Base-by-base conservation (phyloP, 129 eudicot species). In the carrot (Daucus carota) region DNA sequence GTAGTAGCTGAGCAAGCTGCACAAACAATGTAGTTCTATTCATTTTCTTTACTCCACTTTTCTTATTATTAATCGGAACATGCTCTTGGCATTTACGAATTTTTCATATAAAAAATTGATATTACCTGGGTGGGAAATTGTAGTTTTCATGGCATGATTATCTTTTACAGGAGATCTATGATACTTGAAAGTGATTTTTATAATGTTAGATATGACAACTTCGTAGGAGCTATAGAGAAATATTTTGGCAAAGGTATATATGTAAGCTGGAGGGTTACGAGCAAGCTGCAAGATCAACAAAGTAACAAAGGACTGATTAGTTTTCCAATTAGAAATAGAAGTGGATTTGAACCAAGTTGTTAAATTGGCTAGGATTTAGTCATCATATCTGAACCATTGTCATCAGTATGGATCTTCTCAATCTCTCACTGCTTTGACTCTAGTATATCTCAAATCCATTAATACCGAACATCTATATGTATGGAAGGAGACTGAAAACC, bases 241-340 rank as follows among this genome's bases (percentile, higher is more conserved):
- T 32, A 18, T 48, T 73, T 16, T 33, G 41, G 67, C 38, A 40
- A 33, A 43, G 65, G 33, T 48, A 28, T 46, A 32, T 73, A 46
- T 31, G 24, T 33, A 48, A 32, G 22, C 26, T 50, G 65, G 77
- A 73, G 33, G 15, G 20, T 32, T 73, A 73, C 32, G 43, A 52
- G 67, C 46, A 73, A 73, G 46, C 43, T 48, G 29, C 57, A 29
- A 52, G 67, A 36, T 17, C 77, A 50, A n/a, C 22, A 33, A 73
- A 33, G 67, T 13, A 18, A 18, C 77, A 73, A 73, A 33, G 45
- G 67, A 73, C 46, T 47, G 66, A 48, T 22, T 45, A 31, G 8
- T 31, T 33, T 34, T 73, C 26, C n/a, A 18, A n/a, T n/a, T n/a
- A n/a, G n/a, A n/a, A n/a, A n/a, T n/a, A n/a, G n/a, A n/a, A n/a